Conservation (phyloP, 2,329 filamentous ascomycete genomes). For the Colletotrichum chrysophilum region DNA sequence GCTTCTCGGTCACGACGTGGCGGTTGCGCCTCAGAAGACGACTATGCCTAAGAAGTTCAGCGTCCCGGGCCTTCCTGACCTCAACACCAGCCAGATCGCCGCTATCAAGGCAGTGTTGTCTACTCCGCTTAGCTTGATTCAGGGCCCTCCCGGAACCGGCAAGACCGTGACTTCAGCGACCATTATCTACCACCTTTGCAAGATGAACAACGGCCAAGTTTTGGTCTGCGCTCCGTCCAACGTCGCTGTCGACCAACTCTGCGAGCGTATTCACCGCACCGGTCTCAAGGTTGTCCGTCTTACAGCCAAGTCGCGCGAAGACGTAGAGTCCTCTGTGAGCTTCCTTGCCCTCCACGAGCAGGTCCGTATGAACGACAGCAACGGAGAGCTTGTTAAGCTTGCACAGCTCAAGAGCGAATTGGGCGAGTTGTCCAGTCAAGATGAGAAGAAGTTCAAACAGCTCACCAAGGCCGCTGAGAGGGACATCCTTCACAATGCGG, state of each 20-base stretch:
- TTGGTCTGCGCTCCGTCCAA: slow-evolving; percentile 97
- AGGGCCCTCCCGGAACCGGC: slow-evolving; percentile 94
- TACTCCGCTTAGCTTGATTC: slow-evolving; percentile 92
- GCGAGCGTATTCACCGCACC: slow-evolving; percentile 93
- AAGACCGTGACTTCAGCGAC: slow-evolving; percentile 99
- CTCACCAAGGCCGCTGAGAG: slow-evolving; percentile 92
- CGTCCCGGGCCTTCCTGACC: slow-evolving; percentile 89
- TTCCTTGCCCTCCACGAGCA: slow-evolving; percentile 96
- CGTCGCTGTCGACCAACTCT: slow-evolving; percentile 97
- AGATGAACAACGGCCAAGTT: slow-evolving; percentile 93
- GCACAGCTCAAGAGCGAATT: slow-evolving; percentile 91
- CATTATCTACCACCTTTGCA: slow-evolving; percentile 96
- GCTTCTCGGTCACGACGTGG: slow-evolving; percentile 92
- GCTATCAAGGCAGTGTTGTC: slow-evolving; percentile 95
- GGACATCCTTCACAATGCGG: slow-evolving; percentile 92
- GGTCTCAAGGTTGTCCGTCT: slow-evolving; percentile 96
- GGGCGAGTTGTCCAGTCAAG: slow-evolving; percentile 90
- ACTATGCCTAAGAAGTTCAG: slow-evolving; percentile 96
- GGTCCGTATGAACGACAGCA: slow-evolving; percentile 96
- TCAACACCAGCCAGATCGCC: slow-evolving; percentile 95
- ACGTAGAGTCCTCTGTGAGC: slow-evolving; percentile 97
- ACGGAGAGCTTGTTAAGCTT: slow-evolving; percentile 89
- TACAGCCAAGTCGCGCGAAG: slow-evolving; percentile 98
- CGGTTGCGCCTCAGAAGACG: slow-evolving; percentile 93
- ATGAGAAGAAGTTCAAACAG: slow-evolving; percentile 98